Base-by-base conservation (phyloP, 1,284 basidiomycete genomes). In the Apiotrichum brassicae region DNA sequence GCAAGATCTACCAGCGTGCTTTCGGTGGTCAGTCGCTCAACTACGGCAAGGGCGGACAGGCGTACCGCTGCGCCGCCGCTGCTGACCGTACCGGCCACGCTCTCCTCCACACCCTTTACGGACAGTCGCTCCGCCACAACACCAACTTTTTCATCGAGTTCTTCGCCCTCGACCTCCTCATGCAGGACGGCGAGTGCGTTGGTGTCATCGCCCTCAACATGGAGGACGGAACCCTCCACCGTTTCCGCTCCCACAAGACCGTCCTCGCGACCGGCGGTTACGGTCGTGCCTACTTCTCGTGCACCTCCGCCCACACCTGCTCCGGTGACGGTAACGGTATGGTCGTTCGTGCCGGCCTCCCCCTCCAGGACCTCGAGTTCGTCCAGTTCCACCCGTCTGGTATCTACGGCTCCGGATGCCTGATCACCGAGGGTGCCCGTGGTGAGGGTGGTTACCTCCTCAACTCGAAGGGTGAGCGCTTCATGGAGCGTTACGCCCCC, bases 141-240 rank as follows among this genome's bases (percentile, higher is more conserved):
- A 98, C 95, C 72, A 95, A 97, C 77, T 99, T 97, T 78, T 98
- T 99, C 79, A 97, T 99, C 75, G 95, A 99, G 76, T 99, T 93
- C 78, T 98, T 99, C 74, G 95, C 94, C 18, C 82, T 94, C 57
- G 94, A 98, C 75, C 78, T 98, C 54, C 92, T 98, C 74, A 97
- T 98, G 95, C 82, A 97, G 73, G 91, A 89, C 61, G 95, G 93
- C 67, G 90, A 97, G 76, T 98, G 95, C 78, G 94, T 99, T 56
- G 95, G 95, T 79, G 94, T 99, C 49, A 90, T 97, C 64, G 95
- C 95, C 11, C 80, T 97, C 62, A 98, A 97, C 80, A 92, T 97
- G 87, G 95, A 99, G 77, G 95, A 98, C 68, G 95, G 95, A 54
- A 98, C 95, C 19, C 83, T 99, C 34, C 95, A 98, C 75, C 86